Percentiles rank a stretch among this genome's conserved stretches.
Evolutionary conservation across 345 rosid genomes (phyloP).

Genomic region (Balakata baccata): DNA sequence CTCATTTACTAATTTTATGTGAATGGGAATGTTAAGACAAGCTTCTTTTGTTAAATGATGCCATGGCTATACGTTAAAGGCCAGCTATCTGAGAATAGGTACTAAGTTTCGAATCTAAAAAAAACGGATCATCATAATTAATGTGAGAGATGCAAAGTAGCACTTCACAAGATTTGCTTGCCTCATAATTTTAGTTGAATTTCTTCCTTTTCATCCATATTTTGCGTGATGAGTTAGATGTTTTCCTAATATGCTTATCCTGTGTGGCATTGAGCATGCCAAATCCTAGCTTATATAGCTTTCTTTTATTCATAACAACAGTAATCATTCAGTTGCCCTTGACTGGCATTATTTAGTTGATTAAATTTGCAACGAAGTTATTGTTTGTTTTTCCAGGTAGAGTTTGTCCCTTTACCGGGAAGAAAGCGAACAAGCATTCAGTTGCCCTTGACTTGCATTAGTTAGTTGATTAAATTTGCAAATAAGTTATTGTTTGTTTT

Average conservation of each 20-base stretch:
- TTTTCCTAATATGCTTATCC: too few species aligned
- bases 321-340: background rate
- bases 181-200: background rate
- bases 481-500: slow-evolving; percentile 4
- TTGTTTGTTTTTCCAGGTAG: slow-evolving; percentile 52
- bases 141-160: background rate
- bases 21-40: background rate
- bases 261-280: background rate
- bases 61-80: too few species aligned
- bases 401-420: slow-evolving; percentile 87
- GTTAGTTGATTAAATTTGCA: background rate
- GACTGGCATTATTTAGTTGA: background rate
- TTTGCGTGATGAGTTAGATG: background rate
- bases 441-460: background rate
- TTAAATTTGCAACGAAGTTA: background rate
- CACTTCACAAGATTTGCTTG: background rate
- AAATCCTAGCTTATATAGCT: background rate
- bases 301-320: background rate
- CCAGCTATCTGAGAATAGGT: too few species aligned
- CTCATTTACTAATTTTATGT: background rate
- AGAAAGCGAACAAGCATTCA: slow-evolving; percentile 86
- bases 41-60: too few species aligned
- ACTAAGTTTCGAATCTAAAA: too few species aligned
- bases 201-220: background rate
- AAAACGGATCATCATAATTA: too few species aligned